Evolutionary conservation across 495 filamentous ascomycete genomes (phyloP), one percentile per base, ranked within the genome.

Genomic region (Xylaria sp.): DNA sequence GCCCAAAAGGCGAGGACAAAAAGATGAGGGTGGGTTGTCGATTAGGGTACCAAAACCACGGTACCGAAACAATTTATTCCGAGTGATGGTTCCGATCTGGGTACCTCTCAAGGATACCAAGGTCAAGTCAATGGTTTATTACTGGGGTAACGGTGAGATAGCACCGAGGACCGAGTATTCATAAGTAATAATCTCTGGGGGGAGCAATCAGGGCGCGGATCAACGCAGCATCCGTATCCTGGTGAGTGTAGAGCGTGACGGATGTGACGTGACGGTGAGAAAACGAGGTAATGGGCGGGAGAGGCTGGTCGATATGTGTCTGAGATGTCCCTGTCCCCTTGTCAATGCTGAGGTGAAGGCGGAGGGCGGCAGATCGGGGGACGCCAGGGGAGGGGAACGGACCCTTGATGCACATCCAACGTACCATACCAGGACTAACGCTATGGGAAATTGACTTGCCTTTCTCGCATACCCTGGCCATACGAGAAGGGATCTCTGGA

Each of bases 261-360:
- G 1, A 66, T 61, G 67, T 46, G 52, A 68, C 33, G 66, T 48
- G 66, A 68, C 37, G 43, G 50, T 31, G 43, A 29, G 55, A 52
- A 17, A 52, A 61, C 41, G 52, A 41, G 29, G 33, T 9, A 52
- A 5, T 24, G 41, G 41, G 53, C 66, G 37, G 52, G 46, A 44
- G n/a, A 44, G 52, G 50, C 52, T 19, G 52, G 40, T 37, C 55
- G 26, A 48, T 48, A 59, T 69, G 53, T 29, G 55, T 57, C 26
- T 58, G 53, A 58, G 26, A 43, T 31, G 21, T 29, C 17, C 44
- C 52, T 40, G 40, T 29, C 31, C 33, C 35, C 37, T 37, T 21
- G 50, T 57, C 26, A 14, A 58, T 68, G 15, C 52, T 24, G 50
- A 62, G 59, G 37, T 44, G 59, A 62, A 62, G 37, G 35, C 33